These are phyloP conservation scores for Neofusicoccum cordaticola DNA, from an alignment of 2,329 filamentous ascomycete genomes.

Conservation along the genomic window DNA sequence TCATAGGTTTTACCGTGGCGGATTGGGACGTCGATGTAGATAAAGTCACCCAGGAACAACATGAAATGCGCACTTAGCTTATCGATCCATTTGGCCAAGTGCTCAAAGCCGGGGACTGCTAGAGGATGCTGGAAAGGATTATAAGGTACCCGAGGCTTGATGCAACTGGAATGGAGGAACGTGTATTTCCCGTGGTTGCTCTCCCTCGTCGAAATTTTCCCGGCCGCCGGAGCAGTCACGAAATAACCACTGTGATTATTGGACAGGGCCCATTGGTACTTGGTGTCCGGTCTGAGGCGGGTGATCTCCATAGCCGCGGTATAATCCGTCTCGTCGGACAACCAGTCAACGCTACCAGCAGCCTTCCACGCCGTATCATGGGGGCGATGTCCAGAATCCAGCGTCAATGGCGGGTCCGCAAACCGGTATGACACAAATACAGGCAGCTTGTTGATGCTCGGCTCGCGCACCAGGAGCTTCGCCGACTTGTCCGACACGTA, in stretches of 20 bases:
- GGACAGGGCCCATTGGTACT: slow-evolving; percentile 81
- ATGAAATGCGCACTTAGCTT: slow-evolving; percentile 70
- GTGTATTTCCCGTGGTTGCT: slow-evolving; percentile 71
- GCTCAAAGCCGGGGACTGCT: slow-evolving; percentile 73
- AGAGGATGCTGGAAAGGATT: slow-evolving; percentile 78
- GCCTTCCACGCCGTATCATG: slow-evolving; percentile 63
- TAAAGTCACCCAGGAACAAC: slow-evolving; percentile 78
- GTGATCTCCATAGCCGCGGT: slow-evolving; percentile 69
- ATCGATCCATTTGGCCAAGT: slow-evolving; percentile 71
- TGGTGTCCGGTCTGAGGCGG: slow-evolving; percentile 65
- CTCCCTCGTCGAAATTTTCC: slow-evolving; percentile 53
- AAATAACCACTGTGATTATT: slow-evolving; percentile 86
- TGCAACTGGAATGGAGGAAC: slow-evolving; percentile 89
- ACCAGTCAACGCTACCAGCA: slow-evolving; percentile 61
- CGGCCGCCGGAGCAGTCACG: slow-evolving; percentile 68
- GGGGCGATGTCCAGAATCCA: slow-evolving; percentile 50
- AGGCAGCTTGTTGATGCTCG: slow-evolving; percentile 70
- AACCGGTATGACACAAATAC: slow-evolving; percentile 64
- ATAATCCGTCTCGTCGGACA: slow-evolving; percentile 77
- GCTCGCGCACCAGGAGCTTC: slow-evolving; percentile 80
- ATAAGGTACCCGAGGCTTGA: slow-evolving; percentile 89
- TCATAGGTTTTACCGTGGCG: slow-evolving; percentile 69
- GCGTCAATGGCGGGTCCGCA: slow-evolving; percentile 42
- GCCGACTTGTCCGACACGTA: slow-evolving; percentile 80
- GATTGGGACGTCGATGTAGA: slow-evolving; percentile 84